Evolutionary conservation across 306 rosid species (phyloP), one percentile per base, ranked within the genome.

Genomic region (Lablab purpureus): DNA sequence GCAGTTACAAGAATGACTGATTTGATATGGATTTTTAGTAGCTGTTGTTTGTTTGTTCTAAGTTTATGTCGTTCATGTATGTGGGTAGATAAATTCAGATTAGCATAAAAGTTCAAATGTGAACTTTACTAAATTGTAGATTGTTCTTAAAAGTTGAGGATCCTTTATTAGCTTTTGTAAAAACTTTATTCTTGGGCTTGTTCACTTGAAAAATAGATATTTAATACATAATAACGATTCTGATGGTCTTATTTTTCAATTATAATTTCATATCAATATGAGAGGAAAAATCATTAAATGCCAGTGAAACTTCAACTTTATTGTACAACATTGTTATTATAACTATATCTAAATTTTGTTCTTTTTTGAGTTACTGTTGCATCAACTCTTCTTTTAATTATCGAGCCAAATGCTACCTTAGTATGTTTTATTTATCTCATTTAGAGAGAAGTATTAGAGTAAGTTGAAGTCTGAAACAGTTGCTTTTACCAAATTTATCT

Each of bases 11-110:
- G 11, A 40, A 40, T 17, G 23, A 43, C 15, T 21, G 51, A 22
- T 22, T 67, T 67, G 52, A 66, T 37, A 40, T 66, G 51, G 32
- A 37, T 66, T 67, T 45, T 67, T 67, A 41, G 19, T 37, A 62
- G 10, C 22, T 9, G 15, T 4, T 10, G 12, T 67, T 14, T 43
- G 55, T 22, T 43, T 43, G 73, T 43, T 41, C 55, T 7, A 41
- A 22, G 73, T 65, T 71, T 19, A 32, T 30, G 54, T 36, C 30
- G 52, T 52, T 72, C 50, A 21, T 32, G 10, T 15, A 27, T 47
- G 66, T 55, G 62, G 62, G 62, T 10, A 55, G 30, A 10, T 10
- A 10, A 52, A 52, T 58, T 10, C 18, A 58, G 37, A 58, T 25
- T 1, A 10, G 4, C 3, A 28, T 62, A 17, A 62, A 14, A n/a